Percentiles rank a stretch among this genome's conserved stretches.
These are phyloP conservation scores for Zasmidium cellare DNA, from an alignment of 2,329 filamentous ascomycete species.

Conservation along the genomic window DNA sequence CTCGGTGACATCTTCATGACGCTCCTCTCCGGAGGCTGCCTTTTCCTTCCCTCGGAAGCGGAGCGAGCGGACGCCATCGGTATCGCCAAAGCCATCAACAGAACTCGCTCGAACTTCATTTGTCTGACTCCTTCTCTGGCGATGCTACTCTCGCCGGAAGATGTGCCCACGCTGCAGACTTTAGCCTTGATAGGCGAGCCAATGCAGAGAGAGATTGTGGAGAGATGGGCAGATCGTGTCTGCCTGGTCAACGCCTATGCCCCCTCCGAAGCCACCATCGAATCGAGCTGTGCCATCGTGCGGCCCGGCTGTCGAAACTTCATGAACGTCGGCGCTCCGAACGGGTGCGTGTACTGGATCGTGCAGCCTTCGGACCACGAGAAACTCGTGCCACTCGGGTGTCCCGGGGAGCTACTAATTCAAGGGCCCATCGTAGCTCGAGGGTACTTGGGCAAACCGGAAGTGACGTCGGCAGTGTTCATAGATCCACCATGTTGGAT, in stretches of 20 bases:
- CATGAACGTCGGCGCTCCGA: neutral
- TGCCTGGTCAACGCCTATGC: neutral
- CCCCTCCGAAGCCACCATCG: neutral
- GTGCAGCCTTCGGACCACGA: conserved; percentile 30
- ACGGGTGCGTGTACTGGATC: conserved; percentile 26
- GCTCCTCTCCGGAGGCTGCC: neutral
- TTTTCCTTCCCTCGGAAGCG: conserved; percentile 1
- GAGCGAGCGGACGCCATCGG: neutral
- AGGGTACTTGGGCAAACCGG: conserved; percentile 39
- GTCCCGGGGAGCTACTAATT: conserved; percentile 45
- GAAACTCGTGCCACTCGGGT: conserved; percentile 40
- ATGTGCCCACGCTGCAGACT: neutral
- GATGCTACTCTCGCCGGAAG: neutral
- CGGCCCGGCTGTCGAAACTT: neutral
- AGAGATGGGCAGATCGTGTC: no score
- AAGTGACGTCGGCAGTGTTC: conserved; percentile 32
- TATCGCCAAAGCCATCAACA: neutral
- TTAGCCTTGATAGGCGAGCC: conserved; percentile 2
- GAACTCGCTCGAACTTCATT: neutral
- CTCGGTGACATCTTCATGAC: conserved; percentile 2
- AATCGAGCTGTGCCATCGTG: neutral
- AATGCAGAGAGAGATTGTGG: neutral
- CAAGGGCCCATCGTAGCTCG: conserved; percentile 45
- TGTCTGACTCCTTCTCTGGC: conserved; percentile 4
- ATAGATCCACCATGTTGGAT: conserved; percentile 11